Evolutionary conservation across 2,329 filamentous ascomycete genomes (phyloP), one percentile per base, ranked within the genome.

Genomic region (Magnaporthales sp.): DNA sequence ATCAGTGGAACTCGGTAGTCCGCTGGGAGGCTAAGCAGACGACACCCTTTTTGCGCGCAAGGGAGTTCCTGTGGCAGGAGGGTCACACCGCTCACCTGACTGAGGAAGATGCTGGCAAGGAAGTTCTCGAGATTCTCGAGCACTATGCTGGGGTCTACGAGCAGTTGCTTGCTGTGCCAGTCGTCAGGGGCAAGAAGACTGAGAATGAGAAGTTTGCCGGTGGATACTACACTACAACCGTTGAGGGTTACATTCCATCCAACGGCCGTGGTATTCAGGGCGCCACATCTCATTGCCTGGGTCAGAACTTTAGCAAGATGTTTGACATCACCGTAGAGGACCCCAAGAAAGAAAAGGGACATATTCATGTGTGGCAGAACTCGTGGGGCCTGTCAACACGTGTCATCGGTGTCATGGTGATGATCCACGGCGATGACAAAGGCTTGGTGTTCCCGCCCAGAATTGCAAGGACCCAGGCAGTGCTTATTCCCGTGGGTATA

Each of bases 41-140:
- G 27, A 89, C 86, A n/a, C 87, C 87, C 54, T 98, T 98, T 82
- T 85, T 99, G 67, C 86, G 94, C 73, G 94, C 94, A 62, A 85
- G 96, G 77, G 95, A 99, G 78, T 99, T 99, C 79, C 80, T 98
- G 71, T 99, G 95, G 95, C 95, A 99, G 78, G 95, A 99, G 80
- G 93, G 93, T 27, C 95, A 97, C 80, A 87, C 85, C 58, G 95
- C 95, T 60, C 93, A 97, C 78, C 79, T 98, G 73, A 96, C 91
- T 0, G 88, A 96, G 77, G 81, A 91, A 72, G 84, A 87, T 70
- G 94, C 95, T 61, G 89, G 87, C 63, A 84, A 91, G 74, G 96
- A 99, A 77, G 95, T 98, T 10, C 80, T 95, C 68, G 86, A 97
- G 79, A 99, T 99, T 71, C 86, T 99, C 61, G 93, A 98, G 76